A percentile compares a stretch with the other conserved stretches of the same genome.
Conservation (phyloP, 805 yeast species). For the Lachancea quebecensis region DNA sequence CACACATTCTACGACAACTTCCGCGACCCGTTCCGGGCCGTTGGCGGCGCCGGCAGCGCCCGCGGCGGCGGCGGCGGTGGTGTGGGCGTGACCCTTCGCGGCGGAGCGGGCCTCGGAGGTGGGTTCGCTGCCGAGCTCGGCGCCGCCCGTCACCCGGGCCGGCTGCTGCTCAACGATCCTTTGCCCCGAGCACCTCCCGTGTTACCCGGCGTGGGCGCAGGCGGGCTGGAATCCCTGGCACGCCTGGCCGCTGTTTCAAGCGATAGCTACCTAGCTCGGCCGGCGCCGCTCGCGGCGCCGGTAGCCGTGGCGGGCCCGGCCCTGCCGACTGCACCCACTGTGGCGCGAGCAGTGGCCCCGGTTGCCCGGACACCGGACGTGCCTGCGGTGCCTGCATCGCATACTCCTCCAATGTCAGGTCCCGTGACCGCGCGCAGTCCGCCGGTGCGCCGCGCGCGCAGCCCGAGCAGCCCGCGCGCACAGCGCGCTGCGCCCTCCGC, state of each 20-base stretch:
- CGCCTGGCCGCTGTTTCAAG: background rate
- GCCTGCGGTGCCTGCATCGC: too few relatives aligned
- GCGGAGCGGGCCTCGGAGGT: too few relatives aligned
- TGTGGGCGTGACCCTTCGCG: background rate
- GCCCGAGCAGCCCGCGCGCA: too few relatives aligned
- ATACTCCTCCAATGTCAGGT: too few relatives aligned
- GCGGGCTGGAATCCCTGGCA: constrained; percentile 17
- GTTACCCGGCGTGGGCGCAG: background rate
- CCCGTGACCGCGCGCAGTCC: too few relatives aligned
- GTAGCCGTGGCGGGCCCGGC: constrained; percentile 16
- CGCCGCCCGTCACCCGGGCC: too few relatives aligned
- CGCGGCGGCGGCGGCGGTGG: background rate
- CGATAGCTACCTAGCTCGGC: too few relatives aligned
- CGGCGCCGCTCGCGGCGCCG: too few relatives aligned
- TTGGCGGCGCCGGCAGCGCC: constrained; percentile 1
- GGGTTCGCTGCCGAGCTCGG: too few relatives aligned
- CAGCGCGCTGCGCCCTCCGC: constrained; percentile 8
- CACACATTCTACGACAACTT: background rate
- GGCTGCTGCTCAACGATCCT: too few relatives aligned
- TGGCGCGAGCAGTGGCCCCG: background rate
- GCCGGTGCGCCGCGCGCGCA: too few relatives aligned
- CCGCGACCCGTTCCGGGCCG: background rate
- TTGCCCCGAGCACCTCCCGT: too few relatives aligned
- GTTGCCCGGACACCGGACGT: background rate
- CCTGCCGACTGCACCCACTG: background rate